Conservation (phyloP, 345 rosid genomes). For the Populus pruinosa region DNA sequence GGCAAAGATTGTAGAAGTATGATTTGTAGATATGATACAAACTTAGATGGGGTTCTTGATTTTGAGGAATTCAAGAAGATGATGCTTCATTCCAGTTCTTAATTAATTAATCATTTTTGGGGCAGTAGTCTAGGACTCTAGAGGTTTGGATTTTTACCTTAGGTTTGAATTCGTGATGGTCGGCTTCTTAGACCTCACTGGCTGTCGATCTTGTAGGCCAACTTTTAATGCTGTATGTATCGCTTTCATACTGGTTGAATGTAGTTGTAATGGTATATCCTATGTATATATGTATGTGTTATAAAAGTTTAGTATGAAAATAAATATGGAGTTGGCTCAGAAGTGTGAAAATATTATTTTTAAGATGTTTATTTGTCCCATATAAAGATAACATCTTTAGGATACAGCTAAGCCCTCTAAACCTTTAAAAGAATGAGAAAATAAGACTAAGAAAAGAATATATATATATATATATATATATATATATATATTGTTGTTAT, state of each 20-base stretch:
- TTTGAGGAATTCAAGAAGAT: constrained; percentile 76
- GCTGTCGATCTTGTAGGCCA: not conserved
- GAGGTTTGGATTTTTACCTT: not conserved
- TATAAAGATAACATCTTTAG: too few species aligned
- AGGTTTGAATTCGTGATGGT: not conserved
- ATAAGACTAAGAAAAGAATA: too few species aligned
- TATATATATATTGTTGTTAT: too few species aligned
- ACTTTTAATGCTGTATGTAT: not conserved
- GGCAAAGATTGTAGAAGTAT: constrained; percentile 58
- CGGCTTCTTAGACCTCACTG: not conserved
- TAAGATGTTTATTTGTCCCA: too few species aligned
- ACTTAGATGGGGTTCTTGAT: constrained; percentile 71
- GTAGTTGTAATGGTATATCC: too few species aligned
- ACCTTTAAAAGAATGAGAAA: too few species aligned
- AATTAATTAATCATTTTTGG: not conserved
- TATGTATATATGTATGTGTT: too few species aligned
- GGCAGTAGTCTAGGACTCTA: not conserved
- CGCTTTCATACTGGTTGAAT: not conserved
- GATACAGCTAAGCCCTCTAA: too few species aligned
- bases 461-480: too few species aligned
- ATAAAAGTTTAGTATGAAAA: too few species aligned
- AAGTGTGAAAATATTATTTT: too few species aligned
- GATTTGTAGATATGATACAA: constrained; percentile 61
- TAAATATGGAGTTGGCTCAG: too few species aligned
- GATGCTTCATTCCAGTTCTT: constrained; percentile 39